Evolutionary conservation across 306 rosid species (phyloP), one percentile per base, ranked within the genome.

Genomic region (Vigna radiata): DNA sequence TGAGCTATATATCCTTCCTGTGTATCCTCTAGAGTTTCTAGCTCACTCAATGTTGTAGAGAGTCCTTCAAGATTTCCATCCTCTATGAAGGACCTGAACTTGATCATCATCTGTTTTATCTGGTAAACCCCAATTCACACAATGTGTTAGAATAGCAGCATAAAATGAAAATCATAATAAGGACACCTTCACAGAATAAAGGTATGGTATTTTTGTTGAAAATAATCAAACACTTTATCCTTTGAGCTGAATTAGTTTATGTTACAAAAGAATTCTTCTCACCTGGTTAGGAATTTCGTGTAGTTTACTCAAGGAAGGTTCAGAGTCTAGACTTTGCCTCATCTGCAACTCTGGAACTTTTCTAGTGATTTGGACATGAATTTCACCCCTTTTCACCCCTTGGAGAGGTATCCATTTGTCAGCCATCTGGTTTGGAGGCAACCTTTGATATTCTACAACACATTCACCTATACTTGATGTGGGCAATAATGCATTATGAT

Each of bases 331-430:
- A 78, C 92, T 90, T 23, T 61, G 21, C 84, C 82, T 87, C 85
- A 41, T 92, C 66, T 88, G 87, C 44, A 87, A 29, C 18, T 86
- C 96, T 5, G 97, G 97, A 63, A 92, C 88, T 91, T 85, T 96
- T 85, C 94, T 86, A 21, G 97, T 92, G 46, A 96, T 84, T 80
- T 88, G 96, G 80, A 96, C 67, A 74, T 92, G 99, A 79, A 96
- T 83, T 84, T 96, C 98, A 19, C 99, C 99, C 53, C 89, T 85
- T 82, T 71, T 92, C 60, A 96, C 99, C 62, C 94, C 94, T 82
- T 88, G 98, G 53, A 96, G 98, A 55, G 99, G 99, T 81, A 96
- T 96, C 99, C 99, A 96, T 86, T 92, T 91, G 82, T 91, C 96
- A 8, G 96, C 88, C 80, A 48, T 89, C 60, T 89, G 89, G 70